Percentiles rank a stretch among this genome's conserved stretches.
phyloP scores from a whole-genome alignment of 306 rosid species.

The Fragaria vesca region DNA sequence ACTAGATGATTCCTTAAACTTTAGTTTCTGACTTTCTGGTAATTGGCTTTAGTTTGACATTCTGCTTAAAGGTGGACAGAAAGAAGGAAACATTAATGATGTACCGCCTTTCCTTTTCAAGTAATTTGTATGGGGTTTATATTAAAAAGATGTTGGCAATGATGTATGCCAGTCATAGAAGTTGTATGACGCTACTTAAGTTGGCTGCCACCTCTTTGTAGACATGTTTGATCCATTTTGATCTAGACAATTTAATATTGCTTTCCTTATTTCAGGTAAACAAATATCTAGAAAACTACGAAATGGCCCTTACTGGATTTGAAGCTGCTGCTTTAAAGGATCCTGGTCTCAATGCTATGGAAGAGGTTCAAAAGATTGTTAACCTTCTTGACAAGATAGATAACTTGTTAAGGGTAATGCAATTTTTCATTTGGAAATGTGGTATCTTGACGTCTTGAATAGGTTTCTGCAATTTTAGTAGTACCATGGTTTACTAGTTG shows the following conservation, averaged over 20 bases:
- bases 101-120: neutral
- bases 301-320: conserved; percentile 91
- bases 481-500: neutral
- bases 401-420: conserved; percentile 66
- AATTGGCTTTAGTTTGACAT: neutral
- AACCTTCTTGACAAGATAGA: conserved; percentile 81
- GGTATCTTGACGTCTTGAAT: conserved; percentile 1
- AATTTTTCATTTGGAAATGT: conserved; percentile 19
- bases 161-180: neutral
- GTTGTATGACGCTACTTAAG: neutral
- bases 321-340: conserved; percentile 95
- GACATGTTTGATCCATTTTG: neutral
- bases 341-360: conserved; percentile 81
- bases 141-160: neutral
- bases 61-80: neutral
- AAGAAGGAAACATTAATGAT: neutral
- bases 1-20: neutral
- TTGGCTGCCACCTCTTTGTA: neutral
- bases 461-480: neutral
- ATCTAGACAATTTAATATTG: neutral
- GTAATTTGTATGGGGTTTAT: neutral
- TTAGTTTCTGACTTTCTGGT: neutral
- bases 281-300: conserved; percentile 86
- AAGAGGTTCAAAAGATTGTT: conserved; percentile 82
- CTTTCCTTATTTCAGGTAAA: conserved; percentile 51